Evolutionary conservation across 257 asterid genomes (phyloP).

Genomic region (Mitragyna speciosa): DNA sequence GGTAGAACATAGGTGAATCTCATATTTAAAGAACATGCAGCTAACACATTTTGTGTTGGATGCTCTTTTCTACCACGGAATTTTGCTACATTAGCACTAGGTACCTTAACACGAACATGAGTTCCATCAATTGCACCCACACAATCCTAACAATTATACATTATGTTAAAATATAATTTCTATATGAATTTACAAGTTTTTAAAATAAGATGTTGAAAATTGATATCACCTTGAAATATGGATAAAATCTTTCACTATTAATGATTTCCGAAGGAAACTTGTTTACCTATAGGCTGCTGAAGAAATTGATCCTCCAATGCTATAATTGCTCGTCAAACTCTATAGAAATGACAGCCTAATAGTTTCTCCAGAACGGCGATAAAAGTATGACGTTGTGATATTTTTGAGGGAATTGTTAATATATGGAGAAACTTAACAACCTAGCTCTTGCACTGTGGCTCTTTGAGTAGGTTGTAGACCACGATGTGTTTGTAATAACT

Average conservation of each 20-base stretch:
- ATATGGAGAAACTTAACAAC: neutral
- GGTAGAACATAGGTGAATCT: neutral
- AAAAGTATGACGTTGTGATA: no score
- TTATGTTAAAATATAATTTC: no score
- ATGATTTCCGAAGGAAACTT: neutral
- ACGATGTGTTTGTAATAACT: no score
- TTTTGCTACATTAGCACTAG: neutral
- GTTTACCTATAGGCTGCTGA: neutral
- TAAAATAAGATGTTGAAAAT: no score
- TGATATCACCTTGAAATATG: no score
- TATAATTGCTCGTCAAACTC: neutral
- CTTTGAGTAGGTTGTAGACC: no score
- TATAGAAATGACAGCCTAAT: neutral
- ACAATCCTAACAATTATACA: no score
- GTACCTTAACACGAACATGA: constrained; percentile 2
- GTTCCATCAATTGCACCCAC: no score
- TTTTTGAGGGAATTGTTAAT: neutral
- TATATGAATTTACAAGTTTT: no score
- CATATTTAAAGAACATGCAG: constrained; percentile 3
- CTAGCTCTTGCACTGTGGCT: neutral
- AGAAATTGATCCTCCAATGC: neutral
- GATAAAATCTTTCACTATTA: neutral
- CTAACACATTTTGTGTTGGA: no score
- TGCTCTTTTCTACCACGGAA: constrained; percentile 2
- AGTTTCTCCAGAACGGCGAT: neutral